These are phyloP conservation scores for Schrenkiella parvula DNA, from an alignment of 345 rosid species.

Conservation along the genomic window DNA sequence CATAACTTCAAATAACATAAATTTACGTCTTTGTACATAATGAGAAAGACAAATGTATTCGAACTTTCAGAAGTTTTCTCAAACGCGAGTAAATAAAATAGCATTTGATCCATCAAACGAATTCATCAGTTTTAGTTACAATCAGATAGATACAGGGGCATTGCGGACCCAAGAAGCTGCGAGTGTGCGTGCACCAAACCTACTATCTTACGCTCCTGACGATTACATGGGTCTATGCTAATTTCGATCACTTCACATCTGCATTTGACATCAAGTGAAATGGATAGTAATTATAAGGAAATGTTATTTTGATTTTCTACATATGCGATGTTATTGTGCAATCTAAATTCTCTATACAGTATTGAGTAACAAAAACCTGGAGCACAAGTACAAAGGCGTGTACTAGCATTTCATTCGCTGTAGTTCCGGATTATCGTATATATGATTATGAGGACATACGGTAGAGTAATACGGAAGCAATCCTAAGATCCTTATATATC, in stretches of 20 bases:
- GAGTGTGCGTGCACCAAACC: neutral
- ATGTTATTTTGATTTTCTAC: neutral
- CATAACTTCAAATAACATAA: neutral
- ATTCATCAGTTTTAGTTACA: slow-evolving; percentile 1
- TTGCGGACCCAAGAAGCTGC: neutral
- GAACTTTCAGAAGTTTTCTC: too few relatives aligned
- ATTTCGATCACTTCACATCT: slow-evolving; percentile 9
- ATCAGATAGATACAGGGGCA: slow-evolving; percentile 21
- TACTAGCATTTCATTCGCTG: neutral
- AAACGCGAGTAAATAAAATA: too few relatives aligned
- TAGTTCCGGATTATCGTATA: too few relatives aligned
- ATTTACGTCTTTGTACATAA: neutral
- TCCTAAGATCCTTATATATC: neutral
- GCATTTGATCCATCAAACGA: slow-evolving; percentile 3
- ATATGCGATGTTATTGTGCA: neutral
- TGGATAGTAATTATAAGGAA: neutral
- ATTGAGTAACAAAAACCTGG: neutral
- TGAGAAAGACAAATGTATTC: neutral
- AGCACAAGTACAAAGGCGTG: neutral
- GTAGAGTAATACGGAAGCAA: too few relatives aligned
- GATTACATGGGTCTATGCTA: slow-evolving; percentile 1
- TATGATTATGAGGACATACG: neutral
- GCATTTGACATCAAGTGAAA: slow-evolving; percentile 11
- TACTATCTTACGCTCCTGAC: neutral
- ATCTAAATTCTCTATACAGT: neutral